Conservation (phyloP, 1,139 yeast species). For the Pichia sp. region DNA sequence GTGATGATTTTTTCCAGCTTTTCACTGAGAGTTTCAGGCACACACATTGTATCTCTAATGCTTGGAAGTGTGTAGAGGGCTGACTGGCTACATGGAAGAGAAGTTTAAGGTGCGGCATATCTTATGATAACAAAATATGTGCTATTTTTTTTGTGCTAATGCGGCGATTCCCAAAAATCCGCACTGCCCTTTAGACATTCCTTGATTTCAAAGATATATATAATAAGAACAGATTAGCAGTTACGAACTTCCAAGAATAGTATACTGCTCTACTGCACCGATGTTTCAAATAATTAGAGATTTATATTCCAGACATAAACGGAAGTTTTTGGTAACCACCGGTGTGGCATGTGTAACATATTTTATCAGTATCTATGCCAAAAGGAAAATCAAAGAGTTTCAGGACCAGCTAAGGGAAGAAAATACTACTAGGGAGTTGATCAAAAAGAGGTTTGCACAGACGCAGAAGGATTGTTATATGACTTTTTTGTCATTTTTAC, state of each 20-base stretch:
- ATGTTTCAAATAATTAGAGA: constrained; percentile 45
- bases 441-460: constrained; percentile 68
- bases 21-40: too few species aligned
- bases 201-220: not conserved
- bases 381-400: constrained; percentile 53
- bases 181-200: not conserved
- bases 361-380: constrained; percentile 49
- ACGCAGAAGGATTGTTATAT: constrained; percentile 87
- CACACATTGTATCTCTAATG: too few species aligned
- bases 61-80: too few species aligned
- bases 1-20: too few species aligned
- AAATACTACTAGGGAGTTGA: constrained; percentile 72
- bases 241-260: too few species aligned
- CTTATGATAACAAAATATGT: too few species aligned
- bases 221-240: too few species aligned
- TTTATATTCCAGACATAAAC: constrained; percentile 54
- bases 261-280: not conserved
- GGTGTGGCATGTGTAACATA: constrained; percentile 54
- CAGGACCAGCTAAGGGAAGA: constrained; percentile 68
- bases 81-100: too few species aligned
- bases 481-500: constrained; percentile 77
- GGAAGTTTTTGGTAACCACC: constrained; percentile 49
- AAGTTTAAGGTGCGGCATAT: too few species aligned
- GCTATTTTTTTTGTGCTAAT: too few species aligned
- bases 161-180: too few species aligned